phyloP scores from a whole-genome alignment of 192 early-diverging fungal genomes.

The Mortierella claussenii region DNA sequence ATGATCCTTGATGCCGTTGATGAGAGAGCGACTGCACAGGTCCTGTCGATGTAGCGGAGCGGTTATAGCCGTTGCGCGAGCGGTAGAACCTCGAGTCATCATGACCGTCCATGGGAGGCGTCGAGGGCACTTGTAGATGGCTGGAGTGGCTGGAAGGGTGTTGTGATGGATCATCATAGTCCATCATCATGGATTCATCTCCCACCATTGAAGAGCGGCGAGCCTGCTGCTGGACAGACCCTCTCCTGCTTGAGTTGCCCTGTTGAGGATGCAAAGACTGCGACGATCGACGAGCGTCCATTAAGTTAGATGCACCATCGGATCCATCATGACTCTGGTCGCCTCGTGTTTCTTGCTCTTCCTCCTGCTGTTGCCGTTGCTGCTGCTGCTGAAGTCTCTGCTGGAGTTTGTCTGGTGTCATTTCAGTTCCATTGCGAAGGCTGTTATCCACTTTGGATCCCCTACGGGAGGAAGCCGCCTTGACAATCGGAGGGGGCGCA shows the following conservation, averaged over 20 bases:
- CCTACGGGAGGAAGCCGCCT: constrained; percentile 10
- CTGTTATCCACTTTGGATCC: constrained; percentile 18
- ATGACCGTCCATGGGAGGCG: constrained; percentile 18
- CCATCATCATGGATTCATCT: constrained; percentile 39
- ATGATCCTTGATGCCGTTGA: neutral
- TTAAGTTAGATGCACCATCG: too few relatives aligned
- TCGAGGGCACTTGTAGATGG: constrained; percentile 33
- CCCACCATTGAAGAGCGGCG: constrained; percentile 21
- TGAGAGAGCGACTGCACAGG: neutral
- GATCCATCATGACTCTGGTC: constrained; percentile 15
- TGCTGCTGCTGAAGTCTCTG: constrained; percentile 14
- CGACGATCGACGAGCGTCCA: constrained; percentile 18
- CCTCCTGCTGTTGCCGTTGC: constrained; percentile 8
- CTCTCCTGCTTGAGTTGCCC: constrained; percentile 13
- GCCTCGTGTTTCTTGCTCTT: neutral
- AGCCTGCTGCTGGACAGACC: constrained; percentile 17
- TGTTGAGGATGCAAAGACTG: constrained; percentile 12
- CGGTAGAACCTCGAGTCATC: constrained; percentile 32
- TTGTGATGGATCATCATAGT: constrained; percentile 24
- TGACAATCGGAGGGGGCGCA: constrained; percentile 20
- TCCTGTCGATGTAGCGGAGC: constrained; percentile 16
- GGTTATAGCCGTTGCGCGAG: constrained; percentile 10
- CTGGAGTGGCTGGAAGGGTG: neutral
- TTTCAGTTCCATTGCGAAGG: constrained; percentile 8
- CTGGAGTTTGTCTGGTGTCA: constrained; percentile 11